Base-by-base conservation (phyloP, 768 basidiomycete genomes). In the Agaricus sinodeliciosus region DNA sequence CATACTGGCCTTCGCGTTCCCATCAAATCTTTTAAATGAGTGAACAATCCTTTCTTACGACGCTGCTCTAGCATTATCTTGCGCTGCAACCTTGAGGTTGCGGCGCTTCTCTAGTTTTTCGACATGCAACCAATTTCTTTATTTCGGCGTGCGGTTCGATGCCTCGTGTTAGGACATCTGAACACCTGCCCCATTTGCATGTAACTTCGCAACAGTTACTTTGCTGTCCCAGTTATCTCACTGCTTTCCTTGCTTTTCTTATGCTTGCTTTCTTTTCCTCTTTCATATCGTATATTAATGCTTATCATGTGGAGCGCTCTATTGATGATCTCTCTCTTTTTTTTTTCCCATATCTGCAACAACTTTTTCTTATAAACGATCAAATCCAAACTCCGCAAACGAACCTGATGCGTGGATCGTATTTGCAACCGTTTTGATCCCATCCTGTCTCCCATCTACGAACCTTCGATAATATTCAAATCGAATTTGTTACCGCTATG, bases 31-130 rank as follows among this genome's bases (percentile, higher is more conserved):
- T 37, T 43, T 43, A 19, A 40, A 49, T 47, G 44, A 54, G 51
- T 55, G 39, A 36, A 26, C 57, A 60, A 63, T 56, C 58, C 55
- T 63, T 60, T 67, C 66, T 69, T 72, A 63, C 63, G 53, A 57
- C 56, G 47, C 57, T 55, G 58, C 59, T 63, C 53, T 73, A 87
- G 85, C 74, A 85, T 85, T 63, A 75, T 82, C 62, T 76, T 88
- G 57, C 83, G 85, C 62, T 69, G 73, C 52, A 83, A 79, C 64
- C 80, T 88, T 58, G 74, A 80, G 65, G 73, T 73, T 57, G 84
- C 84, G 54, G 83, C 83, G 56, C 70, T 86, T 62, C 80, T 86
- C 64, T 86, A 69, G 73, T 58, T 26, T 50, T 52, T 58, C 44
- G 56, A 57, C 54, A 46, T 55, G 49, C 51, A 49, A 49, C 37